Evolutionary conservation across 2,329 filamentous ascomycete genomes (phyloP).

Genomic region (Fusarium sp.): DNA sequence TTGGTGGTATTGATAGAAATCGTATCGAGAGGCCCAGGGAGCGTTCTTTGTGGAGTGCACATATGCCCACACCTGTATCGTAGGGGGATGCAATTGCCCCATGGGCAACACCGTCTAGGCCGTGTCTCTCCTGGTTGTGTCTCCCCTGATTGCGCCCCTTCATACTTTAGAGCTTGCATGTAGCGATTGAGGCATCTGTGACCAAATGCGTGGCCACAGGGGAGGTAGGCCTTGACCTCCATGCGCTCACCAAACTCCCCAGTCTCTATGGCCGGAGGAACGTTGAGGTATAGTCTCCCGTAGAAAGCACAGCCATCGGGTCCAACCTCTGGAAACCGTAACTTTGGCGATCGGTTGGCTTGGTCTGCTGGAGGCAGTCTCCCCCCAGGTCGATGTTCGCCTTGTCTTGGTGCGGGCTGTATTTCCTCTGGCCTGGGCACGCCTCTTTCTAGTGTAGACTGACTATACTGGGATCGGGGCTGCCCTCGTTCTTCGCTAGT

Average conservation of each 20-base stretch:
- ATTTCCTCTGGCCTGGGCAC: not conserved
- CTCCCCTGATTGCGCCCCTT: not conserved
- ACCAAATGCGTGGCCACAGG: slow-evolving; percentile 45
- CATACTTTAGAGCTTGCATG: not conserved
- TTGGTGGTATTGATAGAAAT: not conserved
- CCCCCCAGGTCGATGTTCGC: not conserved
- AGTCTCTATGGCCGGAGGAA: not conserved
- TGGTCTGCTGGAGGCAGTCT: not conserved
- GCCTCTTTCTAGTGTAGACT: not conserved
- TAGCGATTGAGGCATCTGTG: slow-evolving; percentile 34
- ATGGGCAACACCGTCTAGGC: not conserved
- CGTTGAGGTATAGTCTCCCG: not conserved
- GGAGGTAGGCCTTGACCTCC: slow-evolving; percentile 38
- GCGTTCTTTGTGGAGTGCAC: not conserved
- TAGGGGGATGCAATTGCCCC: slow-evolving; percentile 20
- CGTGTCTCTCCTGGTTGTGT: not conserved
- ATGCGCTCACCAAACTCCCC: not conserved
- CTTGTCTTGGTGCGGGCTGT: not conserved
- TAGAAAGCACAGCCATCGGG: slow-evolving; percentile 9
- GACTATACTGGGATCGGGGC: not conserved
- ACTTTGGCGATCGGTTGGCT: not conserved
- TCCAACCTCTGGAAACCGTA: not conserved
- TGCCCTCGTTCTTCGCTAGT: not conserved
- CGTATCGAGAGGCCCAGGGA: not conserved
- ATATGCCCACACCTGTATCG: slow-evolving; percentile 33